Evolutionary conservation across 108 stramenopile genomes (phyloP).

Genomic region (Skeletonema menzelii): DNA sequence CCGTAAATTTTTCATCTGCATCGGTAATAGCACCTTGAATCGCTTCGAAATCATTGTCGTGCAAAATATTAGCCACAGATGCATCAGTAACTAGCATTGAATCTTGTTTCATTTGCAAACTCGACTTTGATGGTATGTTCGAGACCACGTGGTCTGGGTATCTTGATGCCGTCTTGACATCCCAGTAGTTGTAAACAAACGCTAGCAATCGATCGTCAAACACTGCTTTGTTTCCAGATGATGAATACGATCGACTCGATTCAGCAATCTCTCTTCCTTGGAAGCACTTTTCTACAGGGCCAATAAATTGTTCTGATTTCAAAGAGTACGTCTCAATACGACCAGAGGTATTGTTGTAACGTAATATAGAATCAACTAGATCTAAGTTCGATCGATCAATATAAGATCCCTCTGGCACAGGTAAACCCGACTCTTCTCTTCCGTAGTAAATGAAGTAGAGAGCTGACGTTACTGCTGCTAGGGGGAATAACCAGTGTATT

Average conservation of each 20-base stretch:
- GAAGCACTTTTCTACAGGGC: conserved; percentile 13
- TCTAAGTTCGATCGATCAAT: conserved; percentile 18
- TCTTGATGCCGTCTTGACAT: conserved; percentile 12
- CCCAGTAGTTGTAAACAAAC: conserved; percentile 49
- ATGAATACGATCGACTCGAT: conserved; percentile 7
- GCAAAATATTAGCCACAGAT: conserved; percentile 13
- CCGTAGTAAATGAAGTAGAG: conserved; percentile 46
- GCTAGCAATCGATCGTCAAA: conserved; percentile 46
- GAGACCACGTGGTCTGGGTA: conserved; percentile 37
- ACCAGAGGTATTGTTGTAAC: conserved; percentile 30
- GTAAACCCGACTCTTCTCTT: conserved; percentile 18
- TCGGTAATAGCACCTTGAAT: conserved; percentile 13
- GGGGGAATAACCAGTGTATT: conserved; percentile 32
- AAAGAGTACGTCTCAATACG: conserved; percentile 43
- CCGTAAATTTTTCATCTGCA: conserved; percentile 3
- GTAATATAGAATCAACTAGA: conserved; percentile 33
- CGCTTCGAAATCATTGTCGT: conserved; percentile 1
- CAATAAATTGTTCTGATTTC: conserved; percentile 21
- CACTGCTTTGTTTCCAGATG: conserved; percentile 29
- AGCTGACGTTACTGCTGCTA: conserved; percentile 23
- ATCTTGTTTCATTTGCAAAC: conserved; percentile 19
- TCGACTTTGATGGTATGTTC: conserved; percentile 1
- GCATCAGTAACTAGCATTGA: conserved; percentile 35
- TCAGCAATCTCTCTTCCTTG: conserved; percentile 29
- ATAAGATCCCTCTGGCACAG: conserved; percentile 37